Conservation (phyloP, 1,139 yeast genomes). For the Suzukiozyma palmioleophila region DNA sequence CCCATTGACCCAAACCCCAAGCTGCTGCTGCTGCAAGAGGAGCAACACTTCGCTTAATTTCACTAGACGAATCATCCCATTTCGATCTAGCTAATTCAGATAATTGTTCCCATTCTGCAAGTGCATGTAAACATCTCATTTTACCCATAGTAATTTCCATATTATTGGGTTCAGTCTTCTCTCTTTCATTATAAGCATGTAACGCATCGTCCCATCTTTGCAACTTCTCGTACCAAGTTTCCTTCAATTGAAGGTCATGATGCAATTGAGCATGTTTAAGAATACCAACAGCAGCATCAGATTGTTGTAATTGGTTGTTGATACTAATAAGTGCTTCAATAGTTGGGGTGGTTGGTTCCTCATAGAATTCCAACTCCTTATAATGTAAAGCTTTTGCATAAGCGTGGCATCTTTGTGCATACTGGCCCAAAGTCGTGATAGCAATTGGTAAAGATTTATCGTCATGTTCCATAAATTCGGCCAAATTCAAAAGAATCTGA, state of each 20-base stretch:
- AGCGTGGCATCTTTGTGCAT: constrained; percentile 94
- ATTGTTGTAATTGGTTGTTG: constrained; percentile 90
- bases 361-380: constrained; percentile 90
- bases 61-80: constrained; percentile 74
- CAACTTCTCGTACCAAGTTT: constrained; percentile 95
- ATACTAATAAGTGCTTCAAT: constrained; percentile 90
- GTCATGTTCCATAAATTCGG: constrained; percentile 97
- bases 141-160: constrained; percentile 93
- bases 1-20: constrained; percentile 99
- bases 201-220: constrained; percentile 99
- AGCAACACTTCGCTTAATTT: constrained; percentile 80
- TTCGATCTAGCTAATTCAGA: constrained; percentile 81
- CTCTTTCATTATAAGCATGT: constrained; percentile 78
- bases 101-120: constrained; percentile 96
- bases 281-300: constrained; percentile 97
- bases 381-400: constrained; percentile 96
- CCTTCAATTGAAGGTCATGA: constrained; percentile 87
- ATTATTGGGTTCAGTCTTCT: constrained; percentile 50
- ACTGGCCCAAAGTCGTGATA: constrained; percentile 81
- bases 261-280: constrained; percentile 93
- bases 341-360: constrained; percentile 88
- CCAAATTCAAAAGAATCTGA: constrained; percentile 81
- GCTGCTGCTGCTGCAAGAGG: constrained; percentile 99
- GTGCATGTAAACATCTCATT: constrained; percentile 94
- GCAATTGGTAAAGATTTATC: constrained; percentile 91